A percentile compares a stretch with the other conserved stretches of the same genome.
phyloP scores from a whole-genome alignment of 345 rosid species.

The Pistacia integerrima region DNA sequence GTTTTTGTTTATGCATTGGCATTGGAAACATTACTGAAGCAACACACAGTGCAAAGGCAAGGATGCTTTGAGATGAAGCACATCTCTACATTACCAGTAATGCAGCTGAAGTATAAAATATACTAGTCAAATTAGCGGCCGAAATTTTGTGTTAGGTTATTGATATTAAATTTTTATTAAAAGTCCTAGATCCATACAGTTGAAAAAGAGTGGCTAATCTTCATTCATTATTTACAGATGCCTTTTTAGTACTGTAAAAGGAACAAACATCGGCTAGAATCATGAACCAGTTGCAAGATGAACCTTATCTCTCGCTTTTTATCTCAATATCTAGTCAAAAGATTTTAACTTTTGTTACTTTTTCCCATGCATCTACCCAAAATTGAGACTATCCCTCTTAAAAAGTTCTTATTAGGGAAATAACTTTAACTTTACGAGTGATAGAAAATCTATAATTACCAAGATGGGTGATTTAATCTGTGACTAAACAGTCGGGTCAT shows the following conservation, averaged over 20 bases:
- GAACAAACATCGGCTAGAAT: neutral
- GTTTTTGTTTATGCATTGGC: neutral
- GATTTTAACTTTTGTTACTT: slow-evolving; percentile 12
- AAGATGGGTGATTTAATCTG: neutral
- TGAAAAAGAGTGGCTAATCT: neutral
- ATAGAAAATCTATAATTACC: neutral
- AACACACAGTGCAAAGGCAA: neutral
- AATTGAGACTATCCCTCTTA: neutral
- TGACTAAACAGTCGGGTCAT: neutral
- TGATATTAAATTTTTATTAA: neutral
- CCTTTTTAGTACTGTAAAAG: neutral
- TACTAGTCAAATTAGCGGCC: no score
- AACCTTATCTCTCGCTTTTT: slow-evolving; percentile 12
- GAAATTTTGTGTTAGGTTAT: neutral
- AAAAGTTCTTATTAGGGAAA: neutral
- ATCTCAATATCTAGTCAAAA: slow-evolving; percentile 17
- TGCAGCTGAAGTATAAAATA: no score
- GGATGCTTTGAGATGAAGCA: neutral
- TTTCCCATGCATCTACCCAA: neutral
- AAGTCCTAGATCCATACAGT: neutral
- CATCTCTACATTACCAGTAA: no score
- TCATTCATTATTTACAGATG: neutral
- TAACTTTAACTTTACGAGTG: neutral
- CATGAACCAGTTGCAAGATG: neutral
- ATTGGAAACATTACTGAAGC: neutral